A percentile compares a stretch with the other conserved stretches of the same genome.
These are phyloP conservation scores for Sclerotinia trifoliorum DNA, from an alignment of 2,329 filamentous ascomycete species.

Conservation along the genomic window DNA sequence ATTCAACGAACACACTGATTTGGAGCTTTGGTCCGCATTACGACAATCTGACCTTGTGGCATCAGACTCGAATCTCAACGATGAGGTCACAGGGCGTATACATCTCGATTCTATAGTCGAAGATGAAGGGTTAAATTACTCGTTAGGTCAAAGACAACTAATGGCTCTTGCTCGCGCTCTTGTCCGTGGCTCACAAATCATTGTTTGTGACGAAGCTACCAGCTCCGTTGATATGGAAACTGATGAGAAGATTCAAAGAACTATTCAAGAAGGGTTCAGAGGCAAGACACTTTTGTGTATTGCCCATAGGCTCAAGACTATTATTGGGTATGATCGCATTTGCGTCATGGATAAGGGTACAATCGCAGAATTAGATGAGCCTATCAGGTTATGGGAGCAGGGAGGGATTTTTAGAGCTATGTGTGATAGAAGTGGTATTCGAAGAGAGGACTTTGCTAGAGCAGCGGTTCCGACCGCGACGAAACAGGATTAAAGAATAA, in stretches of 20 bases:
- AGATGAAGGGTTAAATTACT: conserved; percentile 95
- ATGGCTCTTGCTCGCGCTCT: conserved; percentile 92
- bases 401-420: conserved; percentile 74
- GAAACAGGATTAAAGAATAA: not conserved
- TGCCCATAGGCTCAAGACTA: conserved; percentile 86
- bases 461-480: conserved; percentile 2
- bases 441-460: conserved; percentile 37
- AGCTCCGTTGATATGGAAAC: conserved; percentile 94
- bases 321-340: conserved; percentile 91
- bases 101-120: conserved; percentile 83
- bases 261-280: conserved; percentile 79
- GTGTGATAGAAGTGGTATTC: conserved; percentile 61
- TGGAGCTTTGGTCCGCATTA: conserved; percentile 75
- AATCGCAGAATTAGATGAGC: conserved; percentile 84
- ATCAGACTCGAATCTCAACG: conserved; percentile 42
- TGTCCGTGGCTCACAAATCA: conserved; percentile 84
- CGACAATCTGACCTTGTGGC: conserved; percentile 72
- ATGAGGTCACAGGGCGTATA: conserved; percentile 56
- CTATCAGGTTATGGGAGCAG: conserved; percentile 68
- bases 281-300: conserved; percentile 91
- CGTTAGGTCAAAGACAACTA: conserved; percentile 88
- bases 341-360: conserved; percentile 90
- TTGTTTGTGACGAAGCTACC: conserved; percentile 96
- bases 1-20: conserved; percentile 73
- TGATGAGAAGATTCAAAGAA: conserved; percentile 89